Evolutionary conservation across 495 filamentous ascomycete species (phyloP), one percentile per base, ranked within the genome.

Genomic region (Penicillium egyptiacum): DNA sequence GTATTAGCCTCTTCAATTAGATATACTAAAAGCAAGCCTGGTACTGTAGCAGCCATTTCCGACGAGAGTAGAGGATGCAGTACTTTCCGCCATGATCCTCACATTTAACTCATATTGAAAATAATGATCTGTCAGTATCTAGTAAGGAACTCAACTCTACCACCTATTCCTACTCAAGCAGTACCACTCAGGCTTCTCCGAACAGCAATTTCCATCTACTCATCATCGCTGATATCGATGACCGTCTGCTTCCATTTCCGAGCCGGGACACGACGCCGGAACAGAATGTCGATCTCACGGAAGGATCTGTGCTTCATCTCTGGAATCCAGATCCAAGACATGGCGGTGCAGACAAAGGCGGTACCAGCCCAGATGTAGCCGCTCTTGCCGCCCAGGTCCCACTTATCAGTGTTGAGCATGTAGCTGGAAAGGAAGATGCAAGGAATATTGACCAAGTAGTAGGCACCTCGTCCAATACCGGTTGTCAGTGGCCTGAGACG

Each of bases 321-420:
- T 30, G 79, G 79, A 8, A 81, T 75, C 68, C 81, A 90, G 26
- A 84, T 54, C 56, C 84, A 81, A 62, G 85, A 81, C 60, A 82
- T 71, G 58, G 62, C 63, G 64, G 83, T 83, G 57, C 85, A 86
- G 49, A 84, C 73, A 31, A 75, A 64, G 42, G 61, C 74, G 35
- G 75, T 77, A 25, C 66, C 75, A 59, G 61, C 75, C 73, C 75
- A 79, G 59, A 79, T 64, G 63, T 78, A 83, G 40, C 81, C 80
- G 63, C 76, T 75, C 69, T 76, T 82, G 63, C 78, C 81, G 30
- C 74, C 74, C 19, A 83, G 62, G 58, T 81, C 70, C 53, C 65
- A 72, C 57, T 73, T 69, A 43, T 65, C 65, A 20, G 70, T 54
- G 75, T 78, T 81, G 65, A 79, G 79, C 71, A 79, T 77, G 62